Evolutionary conservation across 2,329 filamentous ascomycete species (phyloP).

Genomic region (Pseudocercospora cruenta): DNA sequence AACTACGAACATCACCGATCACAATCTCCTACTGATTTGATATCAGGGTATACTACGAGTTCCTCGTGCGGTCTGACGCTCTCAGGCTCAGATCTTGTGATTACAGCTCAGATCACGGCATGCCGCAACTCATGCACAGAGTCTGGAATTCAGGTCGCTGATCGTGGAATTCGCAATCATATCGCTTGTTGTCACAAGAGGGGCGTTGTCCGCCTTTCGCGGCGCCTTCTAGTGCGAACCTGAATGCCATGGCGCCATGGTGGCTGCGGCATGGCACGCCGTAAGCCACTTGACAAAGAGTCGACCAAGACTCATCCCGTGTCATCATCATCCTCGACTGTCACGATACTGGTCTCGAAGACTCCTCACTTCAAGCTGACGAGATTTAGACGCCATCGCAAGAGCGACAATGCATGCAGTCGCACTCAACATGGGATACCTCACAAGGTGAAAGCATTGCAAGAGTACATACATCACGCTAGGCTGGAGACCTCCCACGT

Average conservation of each 20-base stretch:
- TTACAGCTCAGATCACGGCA: background rate
- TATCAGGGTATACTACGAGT: background rate
- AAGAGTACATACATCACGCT: background rate
- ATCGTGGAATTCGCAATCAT: background rate
- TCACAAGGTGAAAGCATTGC: background rate
- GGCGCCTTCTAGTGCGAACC: background rate
- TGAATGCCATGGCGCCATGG: background rate
- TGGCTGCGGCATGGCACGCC: background rate
- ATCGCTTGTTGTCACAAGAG: background rate
- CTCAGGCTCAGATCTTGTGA: background rate
- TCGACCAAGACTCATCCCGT: too few relatives aligned
- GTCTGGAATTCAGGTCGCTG: background rate
- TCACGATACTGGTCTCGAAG: background rate
- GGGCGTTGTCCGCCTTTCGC: background rate
- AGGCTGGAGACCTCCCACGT: background rate
- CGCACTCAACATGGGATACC: background rate
- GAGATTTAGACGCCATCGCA: background rate
- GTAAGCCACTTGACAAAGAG: too few relatives aligned
- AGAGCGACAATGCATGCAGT: too few relatives aligned
- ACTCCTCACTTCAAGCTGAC: background rate
- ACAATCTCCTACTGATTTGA: background rate
- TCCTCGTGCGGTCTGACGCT: background rate
- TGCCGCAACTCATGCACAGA: too few relatives aligned
- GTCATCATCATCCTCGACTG: background rate
- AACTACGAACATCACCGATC: background rate